These are phyloP conservation scores for Eimeria brunetti DNA, from an alignment of 169 alveolate genomes.

Conservation along the genomic window DNA sequence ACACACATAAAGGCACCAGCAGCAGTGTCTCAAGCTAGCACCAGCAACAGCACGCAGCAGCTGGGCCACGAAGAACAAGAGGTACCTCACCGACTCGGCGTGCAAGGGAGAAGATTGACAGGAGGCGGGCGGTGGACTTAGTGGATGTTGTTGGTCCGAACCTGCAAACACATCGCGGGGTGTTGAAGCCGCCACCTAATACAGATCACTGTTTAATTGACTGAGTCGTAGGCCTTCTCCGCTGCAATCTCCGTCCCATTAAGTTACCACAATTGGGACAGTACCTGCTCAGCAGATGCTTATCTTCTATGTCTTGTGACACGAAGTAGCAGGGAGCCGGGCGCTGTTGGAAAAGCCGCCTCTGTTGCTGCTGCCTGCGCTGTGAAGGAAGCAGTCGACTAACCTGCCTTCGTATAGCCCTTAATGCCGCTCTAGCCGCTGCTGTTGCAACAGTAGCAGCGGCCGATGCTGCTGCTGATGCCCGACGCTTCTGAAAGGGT, in stretches of 20 bases:
- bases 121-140: constrained; percentile 36
- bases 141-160: not conserved
- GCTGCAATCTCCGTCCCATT: not conserved
- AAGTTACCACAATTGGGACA: not conserved
- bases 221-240: not conserved
- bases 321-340: constrained; percentile 33
- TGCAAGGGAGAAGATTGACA: constrained; percentile 40
- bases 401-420: not conserved
- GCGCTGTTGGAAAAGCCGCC: constrained; percentile 3
- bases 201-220: not conserved
- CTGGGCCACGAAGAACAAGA: not conserved
- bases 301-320: constrained; percentile 16
- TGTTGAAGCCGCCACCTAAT: not conserved
- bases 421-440: constrained; percentile 3
- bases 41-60: not conserved
- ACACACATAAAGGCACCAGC: not conserved
- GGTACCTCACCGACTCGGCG: constrained; percentile 47
- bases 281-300: constrained; percentile 39
- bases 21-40: not conserved
- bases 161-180: not conserved
- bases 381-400: not conserved
- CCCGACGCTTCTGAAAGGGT: constrained; percentile 26
- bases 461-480: constrained; percentile 1
- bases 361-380: not conserved
- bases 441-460: constrained; percentile 28